Conservation (phyloP, 495 filamentous ascomycete genomes). For the Penicillium lividum region DNA sequence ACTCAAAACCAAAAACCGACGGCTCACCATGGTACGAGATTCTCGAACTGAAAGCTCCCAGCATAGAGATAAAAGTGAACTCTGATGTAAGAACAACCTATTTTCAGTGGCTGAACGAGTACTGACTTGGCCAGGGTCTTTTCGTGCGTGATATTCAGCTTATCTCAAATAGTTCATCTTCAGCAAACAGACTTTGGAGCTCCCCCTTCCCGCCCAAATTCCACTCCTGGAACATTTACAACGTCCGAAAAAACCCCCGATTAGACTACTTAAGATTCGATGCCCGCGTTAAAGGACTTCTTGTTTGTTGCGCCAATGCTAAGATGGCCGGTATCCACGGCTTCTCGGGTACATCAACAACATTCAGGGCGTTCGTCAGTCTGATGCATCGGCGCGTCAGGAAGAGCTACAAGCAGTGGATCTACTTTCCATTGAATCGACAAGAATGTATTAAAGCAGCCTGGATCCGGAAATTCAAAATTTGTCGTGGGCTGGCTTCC, state of each 20-base stretch:
- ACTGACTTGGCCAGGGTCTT: neutral
- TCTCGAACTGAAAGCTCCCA: neutral
- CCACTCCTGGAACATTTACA: neutral
- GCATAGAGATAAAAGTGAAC: neutral
- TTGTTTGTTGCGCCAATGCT: neutral
- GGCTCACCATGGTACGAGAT: neutral
- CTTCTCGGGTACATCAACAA: neutral
- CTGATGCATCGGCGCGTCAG: neutral
- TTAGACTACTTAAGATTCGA: neutral
- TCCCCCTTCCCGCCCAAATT: neutral
- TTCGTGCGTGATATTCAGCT: neutral
- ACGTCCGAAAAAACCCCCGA: neutral
- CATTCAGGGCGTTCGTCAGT: neutral
- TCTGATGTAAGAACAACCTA: neutral
- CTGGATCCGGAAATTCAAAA: neutral
- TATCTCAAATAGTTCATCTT: neutral
- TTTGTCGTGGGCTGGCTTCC: neutral
- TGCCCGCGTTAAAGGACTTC: neutral
- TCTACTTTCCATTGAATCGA: neutral
- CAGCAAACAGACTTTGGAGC: neutral
- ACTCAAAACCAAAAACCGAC: neutral
- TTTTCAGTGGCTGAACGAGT: neutral
- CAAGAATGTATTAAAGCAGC: neutral
- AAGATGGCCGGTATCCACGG: neutral
- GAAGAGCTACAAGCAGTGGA: neutral